phyloP scores from a whole-genome alignment of 371 early-diverging fungal species.

The Syncephalastrum monosporum region DNA sequence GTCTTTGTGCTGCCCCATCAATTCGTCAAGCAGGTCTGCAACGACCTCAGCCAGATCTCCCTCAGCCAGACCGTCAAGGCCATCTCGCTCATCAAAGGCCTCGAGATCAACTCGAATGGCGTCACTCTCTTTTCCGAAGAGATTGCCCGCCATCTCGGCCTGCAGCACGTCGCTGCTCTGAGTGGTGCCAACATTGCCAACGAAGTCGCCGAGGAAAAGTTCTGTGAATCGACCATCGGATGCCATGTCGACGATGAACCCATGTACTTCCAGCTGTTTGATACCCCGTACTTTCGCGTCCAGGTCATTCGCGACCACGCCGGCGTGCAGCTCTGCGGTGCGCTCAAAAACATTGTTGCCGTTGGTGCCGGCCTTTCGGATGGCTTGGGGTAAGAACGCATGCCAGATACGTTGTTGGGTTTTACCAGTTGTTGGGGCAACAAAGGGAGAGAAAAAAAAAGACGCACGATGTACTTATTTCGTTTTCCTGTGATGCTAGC shows the following conservation, averaged over 20 bases:
- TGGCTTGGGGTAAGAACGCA: slow-evolving; percentile 52
- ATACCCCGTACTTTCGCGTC: slow-evolving; percentile 87
- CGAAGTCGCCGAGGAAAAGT: slow-evolving; percentile 94
- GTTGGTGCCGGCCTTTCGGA: slow-evolving; percentile 97
- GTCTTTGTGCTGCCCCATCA: slow-evolving; percentile 98
- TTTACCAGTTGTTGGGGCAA: slow-evolving; percentile 34
- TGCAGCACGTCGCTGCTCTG: slow-evolving; percentile 80
- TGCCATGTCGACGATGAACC: slow-evolving; percentile 74
- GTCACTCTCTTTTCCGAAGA: slow-evolving; percentile 87
- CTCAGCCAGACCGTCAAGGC: slow-evolving; percentile 49
- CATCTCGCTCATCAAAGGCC: slow-evolving; percentile 95
- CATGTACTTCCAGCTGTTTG: slow-evolving; percentile 80
- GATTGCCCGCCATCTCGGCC: slow-evolving; percentile 75
- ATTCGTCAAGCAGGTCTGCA: slow-evolving; percentile 86
- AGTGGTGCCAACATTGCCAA: slow-evolving; percentile 99
- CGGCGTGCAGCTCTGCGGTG: slow-evolving; percentile 97
- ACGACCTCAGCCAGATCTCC: slow-evolving; percentile 51
- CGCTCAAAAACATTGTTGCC: slow-evolving; percentile 98
- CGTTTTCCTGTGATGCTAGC: slow-evolving; percentile 17
- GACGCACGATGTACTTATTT: slow-evolving; percentile 1
- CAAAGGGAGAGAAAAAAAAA: not conserved
- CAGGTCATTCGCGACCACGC: slow-evolving; percentile 84
- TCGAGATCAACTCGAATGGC: slow-evolving; percentile 75
- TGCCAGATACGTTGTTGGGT: slow-evolving; percentile 5
- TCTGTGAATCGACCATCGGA: slow-evolving; percentile 97